Conservation (phyloP, 192 early-diverging fungal genomes). For the Linderina pennispora region DNA sequence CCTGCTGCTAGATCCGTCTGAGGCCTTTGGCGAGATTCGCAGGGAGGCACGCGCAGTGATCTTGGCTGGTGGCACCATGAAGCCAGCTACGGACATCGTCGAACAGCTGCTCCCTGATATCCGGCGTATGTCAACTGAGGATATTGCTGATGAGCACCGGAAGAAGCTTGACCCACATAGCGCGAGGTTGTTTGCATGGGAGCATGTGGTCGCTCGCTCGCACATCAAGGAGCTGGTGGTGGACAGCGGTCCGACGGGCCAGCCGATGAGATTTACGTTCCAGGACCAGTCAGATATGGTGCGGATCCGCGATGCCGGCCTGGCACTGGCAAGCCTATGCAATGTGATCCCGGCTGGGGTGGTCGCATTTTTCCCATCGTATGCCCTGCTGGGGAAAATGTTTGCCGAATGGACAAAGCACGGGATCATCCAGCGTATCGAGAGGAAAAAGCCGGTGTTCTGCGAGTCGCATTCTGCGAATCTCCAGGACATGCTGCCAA, state of each 20-base stretch:
- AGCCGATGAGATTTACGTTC: conserved; percentile 62
- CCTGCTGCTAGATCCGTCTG: conserved; percentile 78
- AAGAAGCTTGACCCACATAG: conserved; percentile 10
- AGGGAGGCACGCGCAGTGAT: conserved; percentile 76
- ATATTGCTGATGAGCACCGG: neutral
- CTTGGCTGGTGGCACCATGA: conserved; percentile 91
- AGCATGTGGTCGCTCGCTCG: conserved; percentile 77
- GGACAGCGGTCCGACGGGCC: conserved; percentile 55
- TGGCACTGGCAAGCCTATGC: conserved; percentile 61
- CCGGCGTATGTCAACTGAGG: neutral
- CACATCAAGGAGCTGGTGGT: conserved; percentile 65
- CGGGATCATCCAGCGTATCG: conserved; percentile 47
- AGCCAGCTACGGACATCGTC: conserved; percentile 58
- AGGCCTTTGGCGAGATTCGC: conserved; percentile 69
- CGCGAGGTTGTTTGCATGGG: conserved; percentile 68
- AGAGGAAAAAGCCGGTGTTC: conserved; percentile 64
- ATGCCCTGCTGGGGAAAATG: conserved; percentile 65
- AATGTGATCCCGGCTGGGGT: conserved; percentile 76
- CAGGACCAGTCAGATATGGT: conserved; percentile 4
- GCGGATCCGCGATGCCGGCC: conserved; percentile 64
- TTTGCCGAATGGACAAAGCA: conserved; percentile 47
- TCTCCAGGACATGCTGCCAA: conserved; percentile 53
- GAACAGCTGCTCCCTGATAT: conserved; percentile 16
- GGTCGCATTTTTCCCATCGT: conserved; percentile 85
- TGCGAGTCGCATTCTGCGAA: conserved; percentile 54